These are phyloP conservation scores for Amphirosellinia nigrospora DNA, from an alignment of 495 filamentous ascomycete genomes.

Conservation along the genomic window DNA sequence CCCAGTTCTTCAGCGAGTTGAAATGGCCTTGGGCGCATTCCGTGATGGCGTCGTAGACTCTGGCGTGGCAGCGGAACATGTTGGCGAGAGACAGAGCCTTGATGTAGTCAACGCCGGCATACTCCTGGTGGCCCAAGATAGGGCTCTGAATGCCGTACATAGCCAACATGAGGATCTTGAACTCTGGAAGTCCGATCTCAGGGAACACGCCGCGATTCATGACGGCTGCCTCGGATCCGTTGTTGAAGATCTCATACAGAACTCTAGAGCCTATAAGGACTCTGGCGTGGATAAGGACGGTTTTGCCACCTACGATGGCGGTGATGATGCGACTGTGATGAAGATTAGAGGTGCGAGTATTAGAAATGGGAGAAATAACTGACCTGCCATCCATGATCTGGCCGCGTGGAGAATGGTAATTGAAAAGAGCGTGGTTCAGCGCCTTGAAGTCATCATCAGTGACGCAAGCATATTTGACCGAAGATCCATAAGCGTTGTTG, in stretches of 20 bases:
- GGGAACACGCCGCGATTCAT: neutral
- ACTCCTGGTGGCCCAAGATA: neutral
- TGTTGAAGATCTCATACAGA: neutral
- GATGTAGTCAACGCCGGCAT: conserved; percentile 1
- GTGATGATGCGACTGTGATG: neutral
- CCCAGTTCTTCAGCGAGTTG: neutral
- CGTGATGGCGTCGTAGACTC: neutral
- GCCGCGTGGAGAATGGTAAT: neutral
- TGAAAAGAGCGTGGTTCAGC: neutral
- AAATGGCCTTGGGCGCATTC: neutral
- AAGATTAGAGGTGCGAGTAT: neutral
- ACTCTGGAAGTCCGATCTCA: neutral
- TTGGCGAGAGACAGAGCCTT: neutral
- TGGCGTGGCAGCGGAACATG: neutral
- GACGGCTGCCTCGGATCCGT: neutral
- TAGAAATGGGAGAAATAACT: neutral
- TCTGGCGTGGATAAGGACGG: neutral
- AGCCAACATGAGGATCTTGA: conserved; percentile 1
- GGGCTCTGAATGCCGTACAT: neutral
- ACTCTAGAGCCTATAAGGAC: neutral
- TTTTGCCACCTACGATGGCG: neutral
- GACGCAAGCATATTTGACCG: neutral
- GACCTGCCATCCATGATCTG: conserved; percentile 6
- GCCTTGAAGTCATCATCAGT: neutral
- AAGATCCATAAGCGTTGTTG: neutral